phyloP scores from a whole-genome alignment of 2,329 filamentous ascomycete genomes.

The Furcasterigmium sp. region DNA sequence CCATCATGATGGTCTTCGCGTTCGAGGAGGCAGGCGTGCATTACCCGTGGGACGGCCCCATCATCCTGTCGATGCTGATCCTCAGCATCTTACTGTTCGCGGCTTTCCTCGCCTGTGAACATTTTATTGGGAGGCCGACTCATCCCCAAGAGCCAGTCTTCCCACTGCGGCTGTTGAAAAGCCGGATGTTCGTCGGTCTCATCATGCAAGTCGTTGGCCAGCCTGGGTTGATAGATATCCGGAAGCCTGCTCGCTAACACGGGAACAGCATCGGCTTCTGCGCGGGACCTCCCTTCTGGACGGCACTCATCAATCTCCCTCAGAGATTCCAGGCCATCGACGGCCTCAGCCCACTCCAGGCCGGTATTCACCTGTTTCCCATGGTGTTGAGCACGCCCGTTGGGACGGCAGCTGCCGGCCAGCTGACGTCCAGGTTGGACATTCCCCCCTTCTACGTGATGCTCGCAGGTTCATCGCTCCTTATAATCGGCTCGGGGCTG shows the following conservation, averaged over 20 bases:
- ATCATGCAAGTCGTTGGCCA: conserved; percentile 23
- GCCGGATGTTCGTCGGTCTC: conserved; percentile 22
- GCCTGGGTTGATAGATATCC: too few relatives aligned
- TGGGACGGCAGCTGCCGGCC: conserved; percentile 21
- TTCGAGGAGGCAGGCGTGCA: conserved; percentile 36
- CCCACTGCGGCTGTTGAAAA: conserved; percentile 23
- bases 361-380: conserved; percentile 26
- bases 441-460: conserved; percentile 24
- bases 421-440: conserved; percentile 19
- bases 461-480: conserved; percentile 18
- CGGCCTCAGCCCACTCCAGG: conserved; percentile 19
- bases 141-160: conserved; percentile 26
- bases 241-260: background rate
- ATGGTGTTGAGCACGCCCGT: conserved; percentile 25
- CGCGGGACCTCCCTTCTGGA: conserved; percentile 26
- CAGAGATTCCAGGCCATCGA: conserved; percentile 29
- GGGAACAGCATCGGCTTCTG: conserved; percentile 20
- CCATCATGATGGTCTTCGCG: conserved; percentile 38
- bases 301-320: conserved; percentile 27
- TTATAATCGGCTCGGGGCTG: conserved; percentile 26
- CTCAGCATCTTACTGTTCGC: conserved; percentile 21
- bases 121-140: conserved; percentile 11
- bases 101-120: conserved; percentile 24
- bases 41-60: conserved; percentile 34
- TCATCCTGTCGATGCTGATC: conserved; percentile 26